A percentile compares a stretch with the other conserved stretches of the same genome.
These are phyloP conservation scores for Aphanocladium album DNA, from an alignment of 2,329 filamentous ascomycete genomes.

Conservation along the genomic window DNA sequence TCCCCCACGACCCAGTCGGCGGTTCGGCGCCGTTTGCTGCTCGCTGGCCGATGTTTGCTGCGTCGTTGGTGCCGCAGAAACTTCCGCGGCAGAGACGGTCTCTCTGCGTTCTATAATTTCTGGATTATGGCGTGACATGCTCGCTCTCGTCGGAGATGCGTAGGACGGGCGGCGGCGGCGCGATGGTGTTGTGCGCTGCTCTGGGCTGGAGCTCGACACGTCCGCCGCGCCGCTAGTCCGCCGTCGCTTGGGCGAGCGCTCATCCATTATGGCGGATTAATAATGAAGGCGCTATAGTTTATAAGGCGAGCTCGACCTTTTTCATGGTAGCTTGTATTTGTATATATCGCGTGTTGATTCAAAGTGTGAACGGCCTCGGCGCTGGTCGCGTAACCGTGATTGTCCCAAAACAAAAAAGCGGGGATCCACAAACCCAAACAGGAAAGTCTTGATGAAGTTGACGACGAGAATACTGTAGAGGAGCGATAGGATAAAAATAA, in stretches of 20 bases:
- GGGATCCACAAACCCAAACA: not conserved
- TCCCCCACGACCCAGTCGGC: constrained; percentile 11
- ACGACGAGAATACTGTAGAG: no score
- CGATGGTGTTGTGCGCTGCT: constrained; percentile 17
- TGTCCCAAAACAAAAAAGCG: constrained; percentile 8
- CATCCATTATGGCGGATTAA: constrained; percentile 35
- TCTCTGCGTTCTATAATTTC: constrained; percentile 47
- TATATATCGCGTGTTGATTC: not conserved
- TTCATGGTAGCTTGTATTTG: not conserved
- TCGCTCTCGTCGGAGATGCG: constrained; percentile 62
- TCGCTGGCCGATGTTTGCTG: constrained; percentile 6
- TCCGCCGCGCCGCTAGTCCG: constrained; percentile 38
- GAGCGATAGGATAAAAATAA: no score
- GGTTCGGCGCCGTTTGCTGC: constrained; percentile 7
- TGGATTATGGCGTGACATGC: constrained; percentile 56
- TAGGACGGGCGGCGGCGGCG: constrained; percentile 49
- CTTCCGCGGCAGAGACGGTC: constrained; percentile 30
- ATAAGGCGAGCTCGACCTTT: not conserved
- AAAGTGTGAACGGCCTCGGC: not conserved
- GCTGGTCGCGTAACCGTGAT: constrained; percentile 5
- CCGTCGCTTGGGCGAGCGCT: constrained; percentile 58
- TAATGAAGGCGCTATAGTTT: constrained; percentile 1
- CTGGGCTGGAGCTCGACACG: constrained; percentile 25
- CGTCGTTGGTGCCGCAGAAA: not conserved
- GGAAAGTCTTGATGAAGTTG: not conserved